Evolutionary conservation across 495 filamentous ascomycete species (phyloP).

Genomic region (Xeromyces bisporus): DNA sequence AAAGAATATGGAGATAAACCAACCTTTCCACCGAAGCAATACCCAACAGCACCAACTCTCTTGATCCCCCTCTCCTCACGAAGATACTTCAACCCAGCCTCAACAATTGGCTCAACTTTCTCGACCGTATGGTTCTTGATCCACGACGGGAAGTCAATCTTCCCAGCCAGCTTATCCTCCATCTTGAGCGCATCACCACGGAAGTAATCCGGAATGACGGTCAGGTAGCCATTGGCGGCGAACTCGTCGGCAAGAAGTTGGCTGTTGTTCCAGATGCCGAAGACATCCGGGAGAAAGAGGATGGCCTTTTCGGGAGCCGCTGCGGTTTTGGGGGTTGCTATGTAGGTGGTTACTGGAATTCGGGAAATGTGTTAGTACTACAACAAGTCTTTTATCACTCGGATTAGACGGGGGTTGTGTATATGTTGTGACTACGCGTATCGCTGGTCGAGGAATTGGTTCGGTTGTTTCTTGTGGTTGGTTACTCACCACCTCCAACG

Average conservation of each 20-base stretch:
- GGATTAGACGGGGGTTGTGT: no score
- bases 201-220: constrained; percentile 62
- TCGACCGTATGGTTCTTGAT: constrained; percentile 35
- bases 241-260: constrained; percentile 72
- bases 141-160: constrained; percentile 48
- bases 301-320: constrained; percentile 26
- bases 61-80: constrained; percentile 40
- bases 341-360: constrained; percentile 24
- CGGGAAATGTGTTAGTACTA: neutral
- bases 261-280: constrained; percentile 59
- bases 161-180: constrained; percentile 36
- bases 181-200: constrained; percentile 44
- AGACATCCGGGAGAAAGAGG: constrained; percentile 43
- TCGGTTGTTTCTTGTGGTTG: no score
- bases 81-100: constrained; percentile 40
- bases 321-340: constrained; percentile 24
- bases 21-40: constrained; percentile 33
- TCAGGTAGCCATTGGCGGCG: constrained; percentile 66
- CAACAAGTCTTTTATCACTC: no score
- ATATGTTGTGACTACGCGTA: no score
- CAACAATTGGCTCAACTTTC: constrained; percentile 48
- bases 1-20: constrained; percentile 1
- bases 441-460: no score
- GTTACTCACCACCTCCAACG: constrained; percentile 23
- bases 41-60: constrained; percentile 44